Evolutionary conservation across 306 rosid genomes (phyloP).

Genomic region (Psophocarpus tetragonolobus): DNA sequence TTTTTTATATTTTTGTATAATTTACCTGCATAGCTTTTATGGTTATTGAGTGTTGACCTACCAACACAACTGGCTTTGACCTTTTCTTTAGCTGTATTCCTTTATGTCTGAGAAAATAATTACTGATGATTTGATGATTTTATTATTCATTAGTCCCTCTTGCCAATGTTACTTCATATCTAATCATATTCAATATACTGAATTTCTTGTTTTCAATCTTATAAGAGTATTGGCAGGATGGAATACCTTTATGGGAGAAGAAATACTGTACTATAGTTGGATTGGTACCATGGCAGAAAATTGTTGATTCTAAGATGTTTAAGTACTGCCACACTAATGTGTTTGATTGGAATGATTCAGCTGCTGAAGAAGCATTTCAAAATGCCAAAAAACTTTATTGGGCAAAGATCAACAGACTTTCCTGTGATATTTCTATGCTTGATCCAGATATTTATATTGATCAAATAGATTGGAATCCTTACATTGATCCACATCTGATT

Average conservation of each 20-base stretch:
- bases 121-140: slow-evolving; percentile 2
- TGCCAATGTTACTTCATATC: neutral
- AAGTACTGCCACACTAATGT: slow-evolving; percentile 51
- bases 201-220: slow-evolving; percentile 1
- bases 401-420: slow-evolving; percentile 57
- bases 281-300: slow-evolving; percentile 77
- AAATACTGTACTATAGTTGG: slow-evolving; percentile 64
- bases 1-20: neutral
- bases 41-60: neutral
- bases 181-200: neutral
- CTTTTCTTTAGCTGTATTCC: slow-evolving; percentile 7
- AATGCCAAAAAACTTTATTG: slow-evolving; percentile 69
- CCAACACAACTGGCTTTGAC: neutral
- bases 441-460: slow-evolving; percentile 62
- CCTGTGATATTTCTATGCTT: slow-evolving; percentile 48
- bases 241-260: slow-evolving; percentile 92
- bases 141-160: neutral
- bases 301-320: slow-evolving; percentile 57
- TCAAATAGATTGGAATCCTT: slow-evolving; percentile 73
- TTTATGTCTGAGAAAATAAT: slow-evolving; percentile 14
- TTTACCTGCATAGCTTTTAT: neutral
- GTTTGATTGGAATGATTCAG: slow-evolving; percentile 73
- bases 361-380: slow-evolving; percentile 73
- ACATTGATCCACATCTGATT: slow-evolving; percentile 59
- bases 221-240: slow-evolving; percentile 60